These are phyloP conservation scores for Leccinum griseonigrum DNA, from an alignment of 1,284 basidiomycete genomes.

Conservation along the genomic window DNA sequence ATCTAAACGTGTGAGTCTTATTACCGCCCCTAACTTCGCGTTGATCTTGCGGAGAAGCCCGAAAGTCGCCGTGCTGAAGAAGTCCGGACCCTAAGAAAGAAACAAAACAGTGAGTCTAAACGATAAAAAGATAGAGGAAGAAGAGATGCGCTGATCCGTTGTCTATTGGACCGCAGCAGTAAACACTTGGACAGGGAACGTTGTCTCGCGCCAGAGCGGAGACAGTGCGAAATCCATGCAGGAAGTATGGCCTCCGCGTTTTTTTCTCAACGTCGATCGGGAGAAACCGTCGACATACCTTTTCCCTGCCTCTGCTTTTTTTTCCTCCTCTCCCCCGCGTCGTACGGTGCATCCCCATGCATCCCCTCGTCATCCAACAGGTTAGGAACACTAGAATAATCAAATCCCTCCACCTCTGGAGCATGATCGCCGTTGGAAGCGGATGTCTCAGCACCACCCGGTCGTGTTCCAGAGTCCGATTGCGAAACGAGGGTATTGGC, in stretches of 20 bases:
- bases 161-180: neutral
- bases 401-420: slow-evolving; percentile 54
- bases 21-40: slow-evolving; percentile 70
- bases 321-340: slow-evolving; percentile 36
- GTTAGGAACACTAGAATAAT: slow-evolving; percentile 73
- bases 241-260: neutral
- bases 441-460: slow-evolving; percentile 3
- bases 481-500: neutral
- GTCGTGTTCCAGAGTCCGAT: slow-evolving; percentile 6
- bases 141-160: slow-evolving; percentile 1
- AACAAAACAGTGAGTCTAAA: slow-evolving; percentile 14
- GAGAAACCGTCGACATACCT: slow-evolving; percentile 36
- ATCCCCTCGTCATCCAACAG: slow-evolving; percentile 63
- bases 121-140: neutral
- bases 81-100: slow-evolving; percentile 32
- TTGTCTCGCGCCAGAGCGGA: slow-evolving; percentile 1
- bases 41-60: slow-evolving; percentile 63
- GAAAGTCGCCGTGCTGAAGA: slow-evolving; percentile 58
- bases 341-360: slow-evolving; percentile 34
- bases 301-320: slow-evolving; percentile 50
- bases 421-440: slow-evolving; percentile 17
- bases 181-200: neutral
- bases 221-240: slow-evolving; percentile 11
- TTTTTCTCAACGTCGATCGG: neutral
- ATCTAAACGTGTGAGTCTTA: slow-evolving; percentile 68